These are phyloP conservation scores for Chytriomyces confervae DNA, from an alignment of 192 early-diverging fungal genomes.

Conservation along the genomic window DNA sequence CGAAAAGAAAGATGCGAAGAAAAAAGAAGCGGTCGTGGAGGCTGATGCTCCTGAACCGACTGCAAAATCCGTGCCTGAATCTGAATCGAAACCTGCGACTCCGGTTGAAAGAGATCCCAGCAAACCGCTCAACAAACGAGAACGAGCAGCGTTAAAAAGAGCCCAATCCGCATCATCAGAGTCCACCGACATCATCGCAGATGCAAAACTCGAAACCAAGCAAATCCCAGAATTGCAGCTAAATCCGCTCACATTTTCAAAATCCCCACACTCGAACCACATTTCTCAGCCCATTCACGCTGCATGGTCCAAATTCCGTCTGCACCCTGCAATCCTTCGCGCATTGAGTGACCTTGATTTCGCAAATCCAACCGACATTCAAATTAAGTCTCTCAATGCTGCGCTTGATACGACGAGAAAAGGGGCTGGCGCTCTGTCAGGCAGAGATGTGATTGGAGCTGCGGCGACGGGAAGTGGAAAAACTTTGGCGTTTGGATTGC, in stretches of 20 bases:
- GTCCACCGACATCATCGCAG: background rate
- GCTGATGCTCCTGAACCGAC: conserved; percentile 44
- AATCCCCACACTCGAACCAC: conserved; percentile 10
- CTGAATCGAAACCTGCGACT: conserved; percentile 44
- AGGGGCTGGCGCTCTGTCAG: conserved; percentile 25
- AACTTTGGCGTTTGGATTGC: conserved; percentile 94
- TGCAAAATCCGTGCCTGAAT: conserved; percentile 47
- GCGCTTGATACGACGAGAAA: conserved; percentile 60
- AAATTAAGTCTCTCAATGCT: conserved; percentile 73
- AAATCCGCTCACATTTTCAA: conserved; percentile 1
- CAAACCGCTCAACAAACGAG: conserved; percentile 19
- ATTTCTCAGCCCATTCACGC: conserved; percentile 39
- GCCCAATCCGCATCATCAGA: conserved; percentile 7
- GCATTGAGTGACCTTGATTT: conserved; percentile 78
- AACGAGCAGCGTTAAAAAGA: conserved; percentile 10
- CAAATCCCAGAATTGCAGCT: conserved; percentile 30
- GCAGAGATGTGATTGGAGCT: conserved; percentile 85
- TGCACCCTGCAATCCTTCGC: conserved; percentile 64
- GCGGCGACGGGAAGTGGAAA: conserved; percentile 80
- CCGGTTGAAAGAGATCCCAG: background rate
- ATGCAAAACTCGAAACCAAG: background rate
- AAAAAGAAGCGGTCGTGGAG: conserved; percentile 1
- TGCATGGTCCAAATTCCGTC: conserved; percentile 71
- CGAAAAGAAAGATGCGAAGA: conserved; percentile 6
- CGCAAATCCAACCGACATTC: conserved; percentile 83